Base-by-base conservation (phyloP, 2,329 filamentous ascomycete genomes). In the Talaromyces islandicus region DNA sequence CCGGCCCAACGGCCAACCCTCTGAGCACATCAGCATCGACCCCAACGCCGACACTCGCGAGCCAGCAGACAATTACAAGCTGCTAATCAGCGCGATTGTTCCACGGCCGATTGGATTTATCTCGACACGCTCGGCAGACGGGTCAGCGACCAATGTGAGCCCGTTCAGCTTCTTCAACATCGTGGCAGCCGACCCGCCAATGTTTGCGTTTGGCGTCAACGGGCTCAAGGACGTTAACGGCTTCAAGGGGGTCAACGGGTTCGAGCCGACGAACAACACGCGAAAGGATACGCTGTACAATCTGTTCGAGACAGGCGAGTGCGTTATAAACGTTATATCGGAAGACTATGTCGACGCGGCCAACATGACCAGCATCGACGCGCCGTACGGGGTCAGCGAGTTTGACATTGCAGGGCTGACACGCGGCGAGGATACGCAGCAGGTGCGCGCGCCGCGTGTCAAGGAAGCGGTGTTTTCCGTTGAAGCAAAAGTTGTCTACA, bases 161-260 rank as follows among this genome's bases (percentile, higher is more conserved):
- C 91, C 91, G 0, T 95, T 92, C 73, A 88, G 83, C 68, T 95
- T 92, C 79, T 91, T 91, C 75, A 87, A 89, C 71, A 73, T 95
- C 65, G 80, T 95, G 64, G 84, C 84, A 73, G 88, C 92, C 72
- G 91, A 95, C 71, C 91, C 91, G 6, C 91, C 91, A 0, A 78
- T 93, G 43, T 93, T 95, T 73, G 82, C 84, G 17, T 74, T 86
- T 3, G 82, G 83, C 0, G 83, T 84, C 63, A 75, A 79, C 0
- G 82, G 80, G 17, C 17, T 1, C 7, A 80, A 79, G 1, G n/a
- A n/a, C n/a, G n/a, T n/a, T n/a, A n/a, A n/a, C n/a, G n/a, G n/a
- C n/a, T n/a, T n/a, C n/a, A n/a, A n/a, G n/a, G n/a, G n/a, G n/a
- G n/a, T n/a, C n/a, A n/a, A n/a, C n/a, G n/a, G n/a, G n/a, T n/a